Evolutionary conservation across 202 grass and related monocot genomes (phyloP).

Genomic region (Cymbopogon flexuosus): DNA sequence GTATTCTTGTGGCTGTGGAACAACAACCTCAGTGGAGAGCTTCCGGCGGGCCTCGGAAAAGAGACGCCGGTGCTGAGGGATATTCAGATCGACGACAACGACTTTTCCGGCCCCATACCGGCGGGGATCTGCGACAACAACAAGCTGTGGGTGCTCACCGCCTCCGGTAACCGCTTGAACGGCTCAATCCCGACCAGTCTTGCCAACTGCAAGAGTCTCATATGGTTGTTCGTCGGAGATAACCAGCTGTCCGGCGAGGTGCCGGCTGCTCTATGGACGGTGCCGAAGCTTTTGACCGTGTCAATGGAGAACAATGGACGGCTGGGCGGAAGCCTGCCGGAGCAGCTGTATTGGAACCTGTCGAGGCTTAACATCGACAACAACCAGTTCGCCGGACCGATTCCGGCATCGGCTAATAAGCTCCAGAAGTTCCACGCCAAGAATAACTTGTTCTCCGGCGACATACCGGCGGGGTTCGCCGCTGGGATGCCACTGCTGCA

Average conservation of each 20-base stretch:
- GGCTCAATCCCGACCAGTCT: slow-evolving; percentile 55
- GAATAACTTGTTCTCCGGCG: slow-evolving; percentile 62
- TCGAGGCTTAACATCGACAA: slow-evolving; percentile 44
- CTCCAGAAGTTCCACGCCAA: slow-evolving; percentile 44
- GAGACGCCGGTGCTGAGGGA: slow-evolving; percentile 44
- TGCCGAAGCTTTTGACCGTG: slow-evolving; percentile 48
- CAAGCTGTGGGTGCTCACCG: slow-evolving; percentile 31
- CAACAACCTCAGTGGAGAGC: slow-evolving; percentile 46
- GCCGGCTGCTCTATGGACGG: slow-evolving; percentile 47
- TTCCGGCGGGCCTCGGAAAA: slow-evolving; percentile 62
- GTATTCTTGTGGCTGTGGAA: slow-evolving; percentile 32
- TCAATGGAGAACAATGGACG: slow-evolving; percentile 44
- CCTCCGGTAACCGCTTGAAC: slow-evolving; percentile 39
- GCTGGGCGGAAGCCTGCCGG: slow-evolving; percentile 51
- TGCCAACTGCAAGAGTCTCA: slow-evolving; percentile 44
- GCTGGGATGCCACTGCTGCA: slow-evolving; percentile 50
- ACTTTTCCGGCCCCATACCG: slow-evolving; percentile 55
- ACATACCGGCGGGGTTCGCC: slow-evolving; percentile 38
- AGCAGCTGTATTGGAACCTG: slow-evolving; percentile 50
- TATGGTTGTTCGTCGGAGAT: slow-evolving; percentile 37
- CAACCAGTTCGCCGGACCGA: slow-evolving; percentile 56
- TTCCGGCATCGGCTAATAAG: slow-evolving; percentile 29
- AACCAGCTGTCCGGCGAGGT: slow-evolving; percentile 64
- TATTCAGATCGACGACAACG: slow-evolving; percentile 52
- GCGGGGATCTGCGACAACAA: slow-evolving; percentile 41